Base-by-base conservation (phyloP, 73 alveolate species). In the Paramecium biaurelia region DNA sequence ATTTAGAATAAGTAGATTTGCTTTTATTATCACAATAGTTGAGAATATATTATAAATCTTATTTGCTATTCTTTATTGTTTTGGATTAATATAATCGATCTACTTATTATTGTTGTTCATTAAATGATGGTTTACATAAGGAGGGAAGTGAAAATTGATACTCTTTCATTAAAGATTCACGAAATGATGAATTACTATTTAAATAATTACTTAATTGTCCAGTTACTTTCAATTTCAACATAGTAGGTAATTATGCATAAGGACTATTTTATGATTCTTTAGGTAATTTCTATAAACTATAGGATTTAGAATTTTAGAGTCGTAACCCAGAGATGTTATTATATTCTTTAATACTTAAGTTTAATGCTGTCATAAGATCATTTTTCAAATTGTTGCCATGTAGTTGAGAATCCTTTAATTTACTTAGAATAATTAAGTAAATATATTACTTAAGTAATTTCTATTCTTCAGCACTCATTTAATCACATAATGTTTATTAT, bases 151-250 rank as follows among this genome's bases (percentile, higher is more conserved):
- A 63, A 30, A 63, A 63, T 26, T 63, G 9, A 63, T 63, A 63
- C 26, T 63, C 84, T 63, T 63, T 63, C 84, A 63, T 63, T 63
- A 63, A 63, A 10, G 84, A 63, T 32, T 63, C 84, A 30, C 84
- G 41, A 63, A 63, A 63, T 11, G 84, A 63, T 10, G 84, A 63
- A 63, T 63, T 63, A 63, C 84, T 63, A 63, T 63, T 63, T 1
- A 63, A 14, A 10, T 63, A 63, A 63, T 26, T 32, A 30, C 84
- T 63, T 24, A 63, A 12, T 14, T 63, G 49, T 32, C 84, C 84
- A 63, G 14, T 63, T 20, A 23, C 45, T 63, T 63, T 63, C 47
- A 63, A 30, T 14, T 63, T 12, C 12, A 63, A 18, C 84, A 63
- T 63, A 5, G 84, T 63, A 0, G 84, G 84, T 30, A 63, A 63